phyloP scores from a whole-genome alignment of 2,329 filamentous ascomycete genomes.

The Cyphellophora europaea region DNA sequence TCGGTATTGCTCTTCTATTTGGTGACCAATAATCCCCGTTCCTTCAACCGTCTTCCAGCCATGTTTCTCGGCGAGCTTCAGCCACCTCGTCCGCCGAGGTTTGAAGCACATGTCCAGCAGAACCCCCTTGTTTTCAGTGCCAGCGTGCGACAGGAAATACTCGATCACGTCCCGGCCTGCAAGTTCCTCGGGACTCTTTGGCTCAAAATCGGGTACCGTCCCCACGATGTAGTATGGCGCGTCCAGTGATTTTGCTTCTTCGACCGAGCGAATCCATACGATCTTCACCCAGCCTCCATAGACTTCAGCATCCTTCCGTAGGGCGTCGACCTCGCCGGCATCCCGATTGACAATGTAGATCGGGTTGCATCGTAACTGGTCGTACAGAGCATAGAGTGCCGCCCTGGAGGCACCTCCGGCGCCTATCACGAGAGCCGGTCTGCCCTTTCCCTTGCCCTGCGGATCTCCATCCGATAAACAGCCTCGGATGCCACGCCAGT shows the following conservation, averaged over 20 bases:
- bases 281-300: slow-evolving; percentile 10
- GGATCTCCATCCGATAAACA: slow-evolving; percentile 20
- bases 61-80: slow-evolving; percentile 24
- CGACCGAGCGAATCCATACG: slow-evolving; percentile 22
- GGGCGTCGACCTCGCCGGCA: slow-evolving; percentile 20
- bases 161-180: slow-evolving; percentile 22
- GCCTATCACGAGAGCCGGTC: slow-evolving; percentile 28
- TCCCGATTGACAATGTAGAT: slow-evolving; percentile 32
- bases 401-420: slow-evolving; percentile 34
- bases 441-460: slow-evolving; percentile 13
- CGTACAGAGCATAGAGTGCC: slow-evolving; percentile 27
- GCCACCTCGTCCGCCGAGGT: slow-evolving; percentile 27
- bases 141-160: slow-evolving; percentile 19
- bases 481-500: slow-evolving; percentile 33
- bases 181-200: slow-evolving; percentile 22
- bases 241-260: slow-evolving; percentile 18
- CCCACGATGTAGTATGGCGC: slow-evolving; percentile 28
- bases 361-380: slow-evolving; percentile 19
- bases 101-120: slow-evolving; percentile 37
- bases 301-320: slow-evolving; percentile 19
- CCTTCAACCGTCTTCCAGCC: slow-evolving; percentile 32
- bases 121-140: slow-evolving; percentile 21
- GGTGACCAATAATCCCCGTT: slow-evolving; percentile 31
- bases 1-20: slow-evolving; percentile 31
- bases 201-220: slow-evolving; percentile 30